Evolutionary conservation across 2,329 filamentous ascomycete genomes (phyloP), one percentile per base, ranked within the genome.

Genomic region (Arthrocladium fulminans): DNA sequence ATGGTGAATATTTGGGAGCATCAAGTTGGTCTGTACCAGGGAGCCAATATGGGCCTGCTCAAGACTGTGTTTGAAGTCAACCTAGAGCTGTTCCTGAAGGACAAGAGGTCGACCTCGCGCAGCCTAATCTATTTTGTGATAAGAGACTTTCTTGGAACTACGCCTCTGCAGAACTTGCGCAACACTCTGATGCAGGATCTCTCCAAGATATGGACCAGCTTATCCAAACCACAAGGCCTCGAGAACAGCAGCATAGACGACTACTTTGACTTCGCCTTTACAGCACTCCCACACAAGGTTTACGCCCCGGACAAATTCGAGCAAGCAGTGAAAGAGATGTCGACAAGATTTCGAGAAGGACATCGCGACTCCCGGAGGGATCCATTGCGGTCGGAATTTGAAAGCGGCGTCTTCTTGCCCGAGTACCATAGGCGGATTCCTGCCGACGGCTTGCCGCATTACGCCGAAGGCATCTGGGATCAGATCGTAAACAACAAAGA

Each of bases 51-150:
- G 92, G 92, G 92, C 7, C 70, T 98, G 60, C 74, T 98, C 61
- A 98, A 98, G 77, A 98, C 94, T 0, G 92, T 98, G 3, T 98
- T 98, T 60, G 92, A 98, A 71, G 92, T 98, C 67, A 98, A 98
- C 65, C 67, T 98, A 64, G 90, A 97, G 68, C 75, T 98, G 23
- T 98, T 98, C 69, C 74, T 97, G 59, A 96, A 96, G 72, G 89
- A 96, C 65, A 88, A 83, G 67, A 87, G 88, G 85, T 90, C 35
- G 57, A 92, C 86, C 59, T 88, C 86, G 15, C 80, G 89, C 55
- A 97, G 90, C 10, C 80, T 98, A 44, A 77, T 98, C 29, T 97
- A 98, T 74, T 98, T 98, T 72, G 92, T 98, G 57, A 96, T 98
- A 61, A 88, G 92, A 66, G 92, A 98, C 65, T 90, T 96, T 66